These are phyloP conservation scores for Suillus paluster DNA, from an alignment of 768 basidiomycete genomes.

Conservation along the genomic window DNA sequence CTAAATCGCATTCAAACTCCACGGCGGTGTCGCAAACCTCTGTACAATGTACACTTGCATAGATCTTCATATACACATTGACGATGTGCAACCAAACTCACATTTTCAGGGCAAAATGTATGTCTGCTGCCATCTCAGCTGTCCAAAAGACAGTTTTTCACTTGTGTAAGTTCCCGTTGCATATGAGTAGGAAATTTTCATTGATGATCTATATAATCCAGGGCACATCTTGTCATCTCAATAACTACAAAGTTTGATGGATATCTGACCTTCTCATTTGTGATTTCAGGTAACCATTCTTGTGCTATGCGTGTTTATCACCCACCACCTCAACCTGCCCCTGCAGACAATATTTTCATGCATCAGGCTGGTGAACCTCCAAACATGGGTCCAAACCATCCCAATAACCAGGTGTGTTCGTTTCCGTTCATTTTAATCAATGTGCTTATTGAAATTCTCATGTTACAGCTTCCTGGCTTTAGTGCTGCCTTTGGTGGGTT, in stretches of 20 bases:
- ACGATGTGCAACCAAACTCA: too few relatives aligned
- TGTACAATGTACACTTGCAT: too few relatives aligned
- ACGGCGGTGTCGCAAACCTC: too few relatives aligned
- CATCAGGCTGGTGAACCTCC: background rate
- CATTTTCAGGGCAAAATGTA: background rate
- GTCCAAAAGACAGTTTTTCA: background rate
- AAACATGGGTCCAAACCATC: background rate
- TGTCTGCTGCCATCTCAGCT: background rate
- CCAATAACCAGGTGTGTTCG: background rate
- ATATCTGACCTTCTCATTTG: background rate
- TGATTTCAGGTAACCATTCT: background rate
- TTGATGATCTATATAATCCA: background rate
- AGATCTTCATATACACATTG: background rate
- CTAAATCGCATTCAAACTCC: too few relatives aligned
- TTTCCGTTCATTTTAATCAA: too few relatives aligned
- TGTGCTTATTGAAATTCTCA: too few relatives aligned
- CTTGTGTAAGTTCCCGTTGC: background rate
- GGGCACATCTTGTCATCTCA: background rate
- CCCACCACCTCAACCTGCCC: background rate
- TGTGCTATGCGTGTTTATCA: background rate
- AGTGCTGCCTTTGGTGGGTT: background rate
- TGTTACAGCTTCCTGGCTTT: too few relatives aligned
- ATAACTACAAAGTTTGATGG: background rate
- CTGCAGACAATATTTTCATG: background rate
- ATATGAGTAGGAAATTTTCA: background rate